Base-by-base conservation (phyloP, 1,284 basidiomycete species). In the Crepidotus sp. region DNA sequence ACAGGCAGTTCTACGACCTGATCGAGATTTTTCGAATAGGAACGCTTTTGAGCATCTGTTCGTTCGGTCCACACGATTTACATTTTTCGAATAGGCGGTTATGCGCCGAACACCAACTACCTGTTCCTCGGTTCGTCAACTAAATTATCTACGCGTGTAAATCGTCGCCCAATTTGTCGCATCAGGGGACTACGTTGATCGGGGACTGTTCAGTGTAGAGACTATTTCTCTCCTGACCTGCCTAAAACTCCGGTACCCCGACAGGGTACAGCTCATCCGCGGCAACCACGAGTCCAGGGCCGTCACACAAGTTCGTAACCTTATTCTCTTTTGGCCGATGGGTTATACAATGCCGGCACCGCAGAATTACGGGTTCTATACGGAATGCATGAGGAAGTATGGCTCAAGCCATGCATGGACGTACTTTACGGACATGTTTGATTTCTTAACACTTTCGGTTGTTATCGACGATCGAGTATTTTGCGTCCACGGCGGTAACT, bases 351-450 rank as follows among this genome's bases (percentile, higher is more conserved):
- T 53, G 54, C 56, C 42, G 40, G 50, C 25, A 47, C 45, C 44
- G 42, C 64, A 98, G 92, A 96, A 93, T 14, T 99, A 98, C 61
- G 96, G 96, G 11, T 99, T 99, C 70, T 99, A 99, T 66, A 88
- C 92, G 25, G 96, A 99, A 73, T 98, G 96, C 60, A 83, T 93
- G 32, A 79, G 95, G 39, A 99, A 99, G 69, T 99, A 99, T 60
- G 95, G 94, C 46, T 85, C 87, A 3, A 82, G 93, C 19, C 87
- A 90, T 56, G 95, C 98, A 30, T 99, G 96, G 96, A 94, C 91
- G 29, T 98, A 98, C 65, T 98, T 98, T 60, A 98, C 96, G 49
- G 96, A 99, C 69, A 98, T 99, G 96, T 99, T 99, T 65, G 96
- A 99, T 72, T 98, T 95, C 66, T 68, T 99, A 53, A 98, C 96